Conservation (phyloP, 2,329 filamentous ascomycete genomes). For the Cladosporium colombiae region DNA sequence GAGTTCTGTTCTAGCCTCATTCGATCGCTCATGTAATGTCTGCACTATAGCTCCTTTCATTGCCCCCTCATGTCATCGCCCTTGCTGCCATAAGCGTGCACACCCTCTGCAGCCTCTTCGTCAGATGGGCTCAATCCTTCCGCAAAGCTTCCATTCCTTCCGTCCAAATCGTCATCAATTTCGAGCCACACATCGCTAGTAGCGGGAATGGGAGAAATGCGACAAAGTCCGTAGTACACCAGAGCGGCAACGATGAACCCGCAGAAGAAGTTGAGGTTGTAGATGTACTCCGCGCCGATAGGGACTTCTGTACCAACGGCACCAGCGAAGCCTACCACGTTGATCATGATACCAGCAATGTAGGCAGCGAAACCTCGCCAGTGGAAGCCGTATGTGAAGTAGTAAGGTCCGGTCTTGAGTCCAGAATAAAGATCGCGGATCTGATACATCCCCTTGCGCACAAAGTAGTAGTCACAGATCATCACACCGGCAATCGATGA, state of each 20-base stretch:
- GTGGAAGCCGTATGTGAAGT: slow-evolving; percentile 70
- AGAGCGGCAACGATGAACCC: slow-evolving; percentile 71
- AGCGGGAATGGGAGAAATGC: slow-evolving; percentile 70
- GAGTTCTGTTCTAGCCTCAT: slow-evolving; percentile 6
- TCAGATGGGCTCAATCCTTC: neutral
- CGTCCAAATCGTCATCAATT: slow-evolving; percentile 57
- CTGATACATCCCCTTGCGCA: slow-evolving; percentile 79
- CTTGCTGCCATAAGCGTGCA: slow-evolving; percentile 10
- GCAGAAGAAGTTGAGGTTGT: slow-evolving; percentile 87
- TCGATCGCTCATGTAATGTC: neutral
- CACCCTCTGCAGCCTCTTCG: slow-evolving; percentile 11
- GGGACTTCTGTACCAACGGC: slow-evolving; percentile 73
- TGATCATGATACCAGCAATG: slow-evolving; percentile 79
- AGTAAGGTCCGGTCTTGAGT: slow-evolving; percentile 68
- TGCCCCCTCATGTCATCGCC: neutral
- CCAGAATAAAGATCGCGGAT: slow-evolving; percentile 78
- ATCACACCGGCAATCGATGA: slow-evolving; percentile 92
- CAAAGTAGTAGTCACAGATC: slow-evolving; percentile 80
- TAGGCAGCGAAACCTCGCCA: slow-evolving; percentile 85
- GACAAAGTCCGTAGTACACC: slow-evolving; percentile 71
- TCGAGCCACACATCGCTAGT: slow-evolving; percentile 77
- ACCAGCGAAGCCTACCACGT: slow-evolving; percentile 87
- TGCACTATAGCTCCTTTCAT: neutral
- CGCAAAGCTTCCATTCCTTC: slow-evolving; percentile 5
- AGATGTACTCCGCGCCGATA: slow-evolving; percentile 77